Base-by-base conservation (phyloP, 495 filamentous ascomycete species). In the Pyrenula massariospora region DNA sequence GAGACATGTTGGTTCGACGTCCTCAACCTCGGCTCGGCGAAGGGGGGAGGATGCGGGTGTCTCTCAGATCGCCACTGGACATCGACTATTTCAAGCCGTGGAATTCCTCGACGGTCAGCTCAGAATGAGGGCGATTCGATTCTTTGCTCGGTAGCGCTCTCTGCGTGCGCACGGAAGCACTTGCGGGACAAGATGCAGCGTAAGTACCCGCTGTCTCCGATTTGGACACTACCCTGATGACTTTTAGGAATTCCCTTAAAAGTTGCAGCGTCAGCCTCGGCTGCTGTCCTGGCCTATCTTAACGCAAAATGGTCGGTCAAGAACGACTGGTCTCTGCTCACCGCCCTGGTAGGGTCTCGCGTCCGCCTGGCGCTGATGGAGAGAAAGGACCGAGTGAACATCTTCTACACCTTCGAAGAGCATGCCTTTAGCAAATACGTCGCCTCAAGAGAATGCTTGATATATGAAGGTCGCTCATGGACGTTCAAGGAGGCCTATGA, bases 401-500 rank as follows among this genome's bases (percentile, higher is more conserved):
- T 81, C 48, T 98, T 96, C 73, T 95, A 96, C 69, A 58, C 70
- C 19, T 75, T 98, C 47, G 93, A 97, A 63, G 63, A 74, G 31
- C 70, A 78, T 24, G 91, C 91, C 3, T 74, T 77, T 21, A 65
- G 77, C 36, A 71, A 79, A 23, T 73, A 76, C 21, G 78, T 77
- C 0, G 79, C 73, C 12, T 71, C 84, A 60, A 72, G 75, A 1
- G 61, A 75, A 10, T 91, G 86, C 59, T 72, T 98, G 23, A 78
- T 90, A 50, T 91, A 86, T 64, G 75, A 92, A 60, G 87, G 88
- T 57, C 78, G 74, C 56, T 70, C 74, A 52, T 95, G 89, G 82
- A 89, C 87, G 1, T 96, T 86, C 70, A 81, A 80, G n/a, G 79
- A 95, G 61, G 76, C 83, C 1, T 95, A 98, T 66, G 75, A 89